Evolutionary conservation across 768 basidiomycete genomes (phyloP).

Genomic region (Tricholoma furcatifolium): DNA sequence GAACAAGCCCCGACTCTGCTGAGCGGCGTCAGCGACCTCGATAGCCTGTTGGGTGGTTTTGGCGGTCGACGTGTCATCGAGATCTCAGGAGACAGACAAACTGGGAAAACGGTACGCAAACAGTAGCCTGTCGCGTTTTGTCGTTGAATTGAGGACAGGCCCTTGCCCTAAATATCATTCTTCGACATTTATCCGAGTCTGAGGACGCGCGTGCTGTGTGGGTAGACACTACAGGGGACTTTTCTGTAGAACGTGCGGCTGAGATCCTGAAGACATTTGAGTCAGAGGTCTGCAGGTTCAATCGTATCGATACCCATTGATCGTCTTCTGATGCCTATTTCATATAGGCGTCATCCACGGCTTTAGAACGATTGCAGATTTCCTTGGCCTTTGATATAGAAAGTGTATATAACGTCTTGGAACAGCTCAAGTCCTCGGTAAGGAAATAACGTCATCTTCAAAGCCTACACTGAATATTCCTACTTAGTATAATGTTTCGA

Average conservation of each 20-base stretch:
- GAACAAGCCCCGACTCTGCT: constrained; percentile 22
- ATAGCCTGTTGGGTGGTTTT: constrained; percentile 51
- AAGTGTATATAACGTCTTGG: constrained; percentile 48
- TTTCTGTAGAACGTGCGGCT: constrained; percentile 49
- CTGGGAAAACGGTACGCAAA: constrained; percentile 66
- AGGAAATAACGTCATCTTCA: constrained; percentile 15
- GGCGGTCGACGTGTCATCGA: constrained; percentile 58
- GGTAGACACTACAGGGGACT: constrained; percentile 74
- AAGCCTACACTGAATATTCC: constrained; percentile 3
- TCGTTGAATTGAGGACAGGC: constrained; percentile 36
- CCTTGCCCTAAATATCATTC: constrained; percentile 56
- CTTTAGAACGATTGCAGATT: constrained; percentile 58
- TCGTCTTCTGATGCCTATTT: constrained; percentile 7
- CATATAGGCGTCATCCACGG: constrained; percentile 24
- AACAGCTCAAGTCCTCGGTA: constrained; percentile 34
- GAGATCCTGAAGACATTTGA: constrained; percentile 31
- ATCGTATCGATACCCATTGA: background rate
- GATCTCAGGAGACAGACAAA: constrained; percentile 61
- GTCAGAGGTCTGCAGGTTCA: constrained; percentile 20
- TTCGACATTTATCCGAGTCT: constrained; percentile 46
- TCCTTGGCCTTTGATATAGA: constrained; percentile 60
- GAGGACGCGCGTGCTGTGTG: constrained; percentile 48
- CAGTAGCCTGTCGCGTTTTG: background rate
- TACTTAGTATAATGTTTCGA: constrained; percentile 2
- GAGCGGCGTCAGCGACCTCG: constrained; percentile 48